Percentiles rank a stretch among this genome's conserved stretches.
Evolutionary conservation across 371 early-diverging fungal genomes (phyloP).

Genomic region (Mucor ambiguus): DNA sequence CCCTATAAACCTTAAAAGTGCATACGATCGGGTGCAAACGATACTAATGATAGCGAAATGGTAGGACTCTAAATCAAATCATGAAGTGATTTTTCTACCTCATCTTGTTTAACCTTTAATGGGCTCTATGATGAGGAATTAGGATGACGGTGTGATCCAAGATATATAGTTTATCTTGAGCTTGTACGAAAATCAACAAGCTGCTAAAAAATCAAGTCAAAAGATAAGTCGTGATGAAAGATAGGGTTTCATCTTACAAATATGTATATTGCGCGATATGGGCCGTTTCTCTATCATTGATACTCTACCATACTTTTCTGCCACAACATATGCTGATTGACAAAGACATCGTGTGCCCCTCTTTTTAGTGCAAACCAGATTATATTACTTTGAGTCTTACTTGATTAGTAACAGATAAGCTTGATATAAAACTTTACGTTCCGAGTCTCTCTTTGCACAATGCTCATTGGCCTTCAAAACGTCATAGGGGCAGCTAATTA

Average conservation of each 20-base stretch:
- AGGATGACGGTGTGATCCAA: not conserved
- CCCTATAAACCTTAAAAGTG: not conserved
- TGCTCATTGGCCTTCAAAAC: not conserved
- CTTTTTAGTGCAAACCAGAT: not conserved
- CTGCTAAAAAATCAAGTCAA: not conserved
- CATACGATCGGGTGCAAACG: not conserved
- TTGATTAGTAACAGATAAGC: constrained; percentile 6
- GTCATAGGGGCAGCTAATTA: constrained; percentile 2
- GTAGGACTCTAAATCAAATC: not conserved
- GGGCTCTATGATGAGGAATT: not conserved
- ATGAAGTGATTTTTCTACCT: not conserved
- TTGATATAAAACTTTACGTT: not conserved
- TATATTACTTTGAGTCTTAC: not conserved
- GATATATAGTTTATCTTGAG: not conserved
- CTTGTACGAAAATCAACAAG: not conserved
- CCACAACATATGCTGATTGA: not conserved
- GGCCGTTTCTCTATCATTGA: not conserved
- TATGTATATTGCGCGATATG: not conserved
- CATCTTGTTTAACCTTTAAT: not conserved
- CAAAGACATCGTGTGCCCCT: constrained; percentile 1
- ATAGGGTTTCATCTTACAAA: not conserved
- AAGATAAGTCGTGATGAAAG: not conserved
- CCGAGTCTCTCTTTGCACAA: not conserved
- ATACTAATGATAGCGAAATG: not conserved
- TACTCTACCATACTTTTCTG: not conserved